A percentile compares a stretch with the other conserved stretches of the same genome.
Evolutionary conservation across 176 grass and related monocot species (phyloP).

Genomic region (Cocos nucifera): DNA sequence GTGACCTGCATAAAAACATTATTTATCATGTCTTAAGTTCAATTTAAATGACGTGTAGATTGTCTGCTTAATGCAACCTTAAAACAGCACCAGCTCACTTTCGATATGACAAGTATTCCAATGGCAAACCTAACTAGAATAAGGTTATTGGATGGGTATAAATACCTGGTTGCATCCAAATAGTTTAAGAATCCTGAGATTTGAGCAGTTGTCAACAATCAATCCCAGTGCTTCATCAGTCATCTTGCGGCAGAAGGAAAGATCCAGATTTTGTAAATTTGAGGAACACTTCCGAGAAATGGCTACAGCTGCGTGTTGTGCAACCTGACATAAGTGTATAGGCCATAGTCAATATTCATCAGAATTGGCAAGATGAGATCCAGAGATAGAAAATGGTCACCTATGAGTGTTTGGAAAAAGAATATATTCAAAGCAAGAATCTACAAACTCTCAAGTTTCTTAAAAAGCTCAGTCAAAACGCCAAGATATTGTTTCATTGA

Average conservation of each 20-base stretch:
- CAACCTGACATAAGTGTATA: constrained; percentile 40
- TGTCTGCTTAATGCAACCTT: no score
- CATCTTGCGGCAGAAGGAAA: constrained; percentile 86
- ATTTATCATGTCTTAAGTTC: constrained; percentile 2
- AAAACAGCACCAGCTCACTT: not conserved
- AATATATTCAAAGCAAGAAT: no score
- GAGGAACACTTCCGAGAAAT: constrained; percentile 52
- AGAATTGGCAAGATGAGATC: constrained; percentile 9
- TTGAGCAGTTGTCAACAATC: constrained; percentile 60
- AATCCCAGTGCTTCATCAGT: constrained; percentile 75
- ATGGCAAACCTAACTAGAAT: not conserved
- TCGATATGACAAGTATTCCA: not conserved
- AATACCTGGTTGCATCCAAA: constrained; percentile 96
- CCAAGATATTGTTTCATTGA: no score
- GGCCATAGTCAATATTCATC: not conserved
- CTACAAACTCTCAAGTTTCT: no score
- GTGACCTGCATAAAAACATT: constrained; percentile 42
- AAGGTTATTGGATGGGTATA: not conserved
- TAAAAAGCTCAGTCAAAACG: no score
- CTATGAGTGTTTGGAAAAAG: no score
- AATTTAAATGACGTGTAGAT: not conserved
- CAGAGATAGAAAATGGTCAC: constrained; percentile 6
- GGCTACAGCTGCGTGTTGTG: constrained; percentile 64
- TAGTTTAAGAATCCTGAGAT: constrained; percentile 63
- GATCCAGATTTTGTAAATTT: constrained; percentile 57